Base-by-base conservation (phyloP, 208 protist species). In the Phytomonas sp. region DNA sequence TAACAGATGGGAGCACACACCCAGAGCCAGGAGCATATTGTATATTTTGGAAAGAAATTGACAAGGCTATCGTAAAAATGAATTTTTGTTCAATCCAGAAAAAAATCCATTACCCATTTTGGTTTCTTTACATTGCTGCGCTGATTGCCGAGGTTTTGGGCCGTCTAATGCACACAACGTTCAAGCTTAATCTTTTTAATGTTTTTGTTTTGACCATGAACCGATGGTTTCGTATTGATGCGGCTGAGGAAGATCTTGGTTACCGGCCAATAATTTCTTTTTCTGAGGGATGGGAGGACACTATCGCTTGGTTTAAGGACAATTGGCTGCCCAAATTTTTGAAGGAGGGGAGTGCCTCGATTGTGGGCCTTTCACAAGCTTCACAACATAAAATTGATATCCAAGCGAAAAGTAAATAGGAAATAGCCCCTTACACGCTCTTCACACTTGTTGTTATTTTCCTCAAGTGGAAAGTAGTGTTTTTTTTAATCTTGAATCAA, bases 141-240 rank as follows among this genome's bases (percentile, higher is more conserved):
- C 76, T 97, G 37, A 67, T 92, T 40, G 86, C 83, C 0, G 84
- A 96, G 61, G 33, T 91, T 9, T 36, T 91, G 1, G 92, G 89
- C 3, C 89, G 79, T 76, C 66, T 97, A 20, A 81, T 91, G 73
- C 72, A 82, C 13, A 87, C 79, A 7, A 92, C 84, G 20, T 96
- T 96, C 69, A 97, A 98, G 63, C 82, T 97, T 31, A 97, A 96
- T 72, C 87, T 95, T 11, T 98, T 98, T 79, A 97, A 93, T 67
- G 88, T 97, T 5, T 92, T 91, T 83, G 86, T 97, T 17, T 80
- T 97, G n/a, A 97, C 91, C 28, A 98, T 98, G 85, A 95, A 98
- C 77, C 85, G 96, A 29, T 98, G 91, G 93, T 98, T 98, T 72
- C 79, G 87, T 30, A 97, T 97, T 67, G 87, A 88, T 26, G 88